phyloP scores from a whole-genome alignment of 106 monocot genomes.

The Posidonia australis region DNA sequence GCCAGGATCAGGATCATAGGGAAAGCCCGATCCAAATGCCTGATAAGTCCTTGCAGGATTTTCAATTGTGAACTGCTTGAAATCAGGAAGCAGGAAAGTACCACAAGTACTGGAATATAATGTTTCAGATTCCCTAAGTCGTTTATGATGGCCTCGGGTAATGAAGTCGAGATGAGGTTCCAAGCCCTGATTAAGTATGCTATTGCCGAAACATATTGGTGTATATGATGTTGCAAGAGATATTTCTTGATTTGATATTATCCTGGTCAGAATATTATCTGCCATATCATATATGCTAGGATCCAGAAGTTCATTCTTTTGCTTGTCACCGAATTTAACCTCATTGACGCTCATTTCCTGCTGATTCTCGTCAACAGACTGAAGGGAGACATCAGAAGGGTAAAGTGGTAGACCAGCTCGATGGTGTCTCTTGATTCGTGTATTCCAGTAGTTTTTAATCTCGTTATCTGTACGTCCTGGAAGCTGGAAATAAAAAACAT shows the following conservation, averaged over 20 bases:
- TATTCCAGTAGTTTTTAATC: conserved; percentile 78
- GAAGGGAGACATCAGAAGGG: conserved; percentile 1
- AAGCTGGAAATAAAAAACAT: conserved; percentile 22
- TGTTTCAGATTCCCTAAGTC: background rate
- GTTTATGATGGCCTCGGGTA: conserved; percentile 1
- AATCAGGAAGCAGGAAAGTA: conserved; percentile 7
- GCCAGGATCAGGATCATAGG: conserved; percentile 30
- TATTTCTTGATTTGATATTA: background rate
- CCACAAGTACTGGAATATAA: conserved; percentile 14
- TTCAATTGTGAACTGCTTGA: conserved; percentile 10
- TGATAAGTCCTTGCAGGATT: conserved; percentile 14
- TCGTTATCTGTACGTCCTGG: conserved; percentile 65
- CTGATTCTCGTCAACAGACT: background rate
- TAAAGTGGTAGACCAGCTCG: conserved; percentile 42
- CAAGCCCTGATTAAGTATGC: background rate
- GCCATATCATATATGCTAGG: background rate
- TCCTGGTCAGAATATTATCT: background rate
- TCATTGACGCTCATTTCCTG: background rate
- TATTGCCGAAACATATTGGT: background rate
- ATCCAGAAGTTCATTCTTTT: conserved; percentile 4
- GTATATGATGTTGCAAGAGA: background rate
- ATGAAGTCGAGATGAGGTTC: background rate
- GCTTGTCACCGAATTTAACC: background rate
- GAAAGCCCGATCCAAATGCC: conserved; percentile 21
- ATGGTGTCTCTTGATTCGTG: conserved; percentile 43